phyloP scores from a whole-genome alignment of 371 early-diverging fungal species.

The Dinochytrium kinnereticum region DNA sequence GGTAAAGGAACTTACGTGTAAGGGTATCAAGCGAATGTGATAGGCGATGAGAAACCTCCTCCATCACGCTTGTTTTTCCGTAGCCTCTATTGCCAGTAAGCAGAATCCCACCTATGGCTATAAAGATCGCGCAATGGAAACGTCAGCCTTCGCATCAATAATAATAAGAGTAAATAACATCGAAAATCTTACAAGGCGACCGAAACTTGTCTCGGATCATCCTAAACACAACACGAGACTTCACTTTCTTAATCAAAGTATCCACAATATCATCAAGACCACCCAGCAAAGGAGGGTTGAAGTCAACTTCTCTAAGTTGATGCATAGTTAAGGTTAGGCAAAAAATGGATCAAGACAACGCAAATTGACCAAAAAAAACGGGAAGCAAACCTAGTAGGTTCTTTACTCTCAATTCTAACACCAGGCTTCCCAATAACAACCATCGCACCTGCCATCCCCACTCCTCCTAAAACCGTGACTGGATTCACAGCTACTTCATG shows the following conservation, averaged over 20 bases:
- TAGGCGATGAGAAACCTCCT: conserved; percentile 50
- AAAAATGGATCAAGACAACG: neutral
- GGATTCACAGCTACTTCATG: neutral
- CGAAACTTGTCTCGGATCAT: conserved; percentile 12
- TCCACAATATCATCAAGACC: conserved; percentile 8
- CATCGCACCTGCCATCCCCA: neutral
- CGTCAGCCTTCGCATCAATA: neutral
- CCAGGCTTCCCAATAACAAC: neutral
- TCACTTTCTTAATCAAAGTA: neutral
- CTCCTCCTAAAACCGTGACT: neutral
- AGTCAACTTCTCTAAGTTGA: neutral
- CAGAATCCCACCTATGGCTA: conserved; percentile 74
- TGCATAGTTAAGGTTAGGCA: neutral
- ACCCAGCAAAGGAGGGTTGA: conserved; percentile 5
- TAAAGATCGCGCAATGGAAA: neutral
- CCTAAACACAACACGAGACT: conserved; percentile 14
- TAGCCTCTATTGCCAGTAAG: conserved; percentile 84
- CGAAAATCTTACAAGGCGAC: neutral
- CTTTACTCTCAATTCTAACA: neutral
- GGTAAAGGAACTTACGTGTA: conserved; percentile 71
- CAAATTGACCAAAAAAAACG: neutral
- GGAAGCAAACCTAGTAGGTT: neutral
- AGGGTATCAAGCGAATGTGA: conserved; percentile 14
- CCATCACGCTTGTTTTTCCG: conserved; percentile 79
- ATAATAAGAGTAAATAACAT: neutral